These are phyloP conservation scores for Royoungia palumana DNA, from an alignment of 768 basidiomycete species.

Conservation along the genomic window DNA sequence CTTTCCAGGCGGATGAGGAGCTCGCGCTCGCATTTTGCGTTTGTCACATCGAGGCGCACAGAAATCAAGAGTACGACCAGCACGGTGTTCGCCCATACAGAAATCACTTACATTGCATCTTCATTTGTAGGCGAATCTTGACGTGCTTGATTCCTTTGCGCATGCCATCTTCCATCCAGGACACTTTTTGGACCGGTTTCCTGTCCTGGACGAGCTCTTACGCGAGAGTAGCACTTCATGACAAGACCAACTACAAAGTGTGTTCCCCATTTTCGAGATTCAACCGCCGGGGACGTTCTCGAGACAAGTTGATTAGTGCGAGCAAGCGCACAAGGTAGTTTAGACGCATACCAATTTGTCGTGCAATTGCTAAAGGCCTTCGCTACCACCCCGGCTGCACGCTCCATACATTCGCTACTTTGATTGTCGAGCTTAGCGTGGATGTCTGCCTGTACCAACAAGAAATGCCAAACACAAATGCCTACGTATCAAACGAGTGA, in stretches of 20 bases:
- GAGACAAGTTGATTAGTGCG: not conserved
- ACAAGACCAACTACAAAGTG: slow-evolving; percentile 91
- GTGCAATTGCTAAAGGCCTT: slow-evolving; percentile 90
- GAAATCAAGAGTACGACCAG: slow-evolving; percentile 83
- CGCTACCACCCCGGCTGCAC: slow-evolving; percentile 79
- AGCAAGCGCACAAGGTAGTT: not conserved
- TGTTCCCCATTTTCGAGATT: slow-evolving; percentile 85
- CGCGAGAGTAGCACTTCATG: slow-evolving; percentile 93
- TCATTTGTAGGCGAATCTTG: slow-evolving; percentile 75
- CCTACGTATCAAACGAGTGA: not conserved
- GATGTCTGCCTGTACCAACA: slow-evolving; percentile 50
- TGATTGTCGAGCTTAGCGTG: slow-evolving; percentile 55
- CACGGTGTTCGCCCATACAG: not conserved
- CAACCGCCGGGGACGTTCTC: slow-evolving; percentile 64
- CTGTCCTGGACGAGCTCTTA: slow-evolving; percentile 71
- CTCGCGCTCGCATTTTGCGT: slow-evolving; percentile 83
- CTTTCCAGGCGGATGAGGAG: slow-evolving; percentile 74
- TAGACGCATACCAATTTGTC: slow-evolving; percentile 61
- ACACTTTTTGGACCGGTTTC: slow-evolving; percentile 71
- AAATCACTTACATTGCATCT: not conserved
- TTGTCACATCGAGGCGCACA: slow-evolving; percentile 64
- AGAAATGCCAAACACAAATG: not conserved
- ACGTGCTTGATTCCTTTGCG: slow-evolving; percentile 89
- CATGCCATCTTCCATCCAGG: slow-evolving; percentile 79
- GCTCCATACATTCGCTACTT: slow-evolving; percentile 72